Evolutionary conservation across 768 basidiomycete genomes (phyloP), one percentile per base, ranked within the genome.

Genomic region (Asterophora parasitica): DNA sequence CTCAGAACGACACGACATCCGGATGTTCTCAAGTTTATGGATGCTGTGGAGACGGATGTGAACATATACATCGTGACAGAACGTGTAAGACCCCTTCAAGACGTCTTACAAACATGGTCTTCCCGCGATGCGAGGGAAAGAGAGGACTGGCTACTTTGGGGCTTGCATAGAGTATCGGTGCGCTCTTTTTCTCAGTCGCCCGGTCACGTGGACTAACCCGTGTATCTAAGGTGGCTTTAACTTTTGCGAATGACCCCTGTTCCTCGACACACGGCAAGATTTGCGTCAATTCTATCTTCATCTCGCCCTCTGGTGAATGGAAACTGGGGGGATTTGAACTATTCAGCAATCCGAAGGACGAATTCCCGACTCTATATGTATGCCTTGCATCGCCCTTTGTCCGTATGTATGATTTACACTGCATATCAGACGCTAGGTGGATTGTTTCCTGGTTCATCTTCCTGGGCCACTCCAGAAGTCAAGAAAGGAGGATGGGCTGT

Each of bases 251-350:
- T 58, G 85, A 90, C 34, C 76, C 88, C 7, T 85, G 81, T 44
- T 67, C 78, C 19, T 90, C 89, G 2, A 88, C 89, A 0, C 92
- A 96, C 57, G 93, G 92, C 16, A 88, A 83, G 55, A 61, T 94
- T 47, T 72, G 81, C 49, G 63, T 77, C n/a, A 75, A 78, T 48
- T 82, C 89, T 1, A 79, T 97, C 49, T 97, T 96, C 61, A 81
- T 96, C 43, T 92, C 95, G 0, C 84, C 86, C 0, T 89, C 92
- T 0, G 91, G 95, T 4, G 96, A 99, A 70, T 98, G 95, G 96
- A 90, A 90, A 60, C 70, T 99, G 7, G 94, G 91, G 15, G 95
- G 95, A 0, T 93, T 98, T 59, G 96, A 99, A 59, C 68, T 95
- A 0, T 65, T 96, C 52, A 92, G 91, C 57, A 89, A 77, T 55